A percentile compares a stretch with the other conserved stretches of the same genome.
phyloP scores from a whole-genome alignment of 2,329 filamentous ascomycete species.

The Trichoderma aggressivum region DNA sequence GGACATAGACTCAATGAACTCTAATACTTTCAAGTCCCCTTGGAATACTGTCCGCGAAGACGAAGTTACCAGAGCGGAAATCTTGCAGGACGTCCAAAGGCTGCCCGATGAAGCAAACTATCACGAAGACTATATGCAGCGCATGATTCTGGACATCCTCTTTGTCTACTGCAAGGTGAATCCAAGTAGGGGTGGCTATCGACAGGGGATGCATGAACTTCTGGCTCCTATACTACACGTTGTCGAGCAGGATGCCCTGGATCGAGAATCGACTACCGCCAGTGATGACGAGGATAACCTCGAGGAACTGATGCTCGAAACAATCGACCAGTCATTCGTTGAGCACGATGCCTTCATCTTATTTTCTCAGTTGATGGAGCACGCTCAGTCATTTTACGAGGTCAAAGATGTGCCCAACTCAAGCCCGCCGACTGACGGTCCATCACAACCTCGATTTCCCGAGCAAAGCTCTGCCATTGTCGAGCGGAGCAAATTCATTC shows the following conservation, averaged over 20 bases:
- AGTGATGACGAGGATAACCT: conserved; percentile 38
- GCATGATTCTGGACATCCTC: conserved; percentile 79
- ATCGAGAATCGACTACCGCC: conserved; percentile 39
- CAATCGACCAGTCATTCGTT: conserved; percentile 69
- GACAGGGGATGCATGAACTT: conserved; percentile 98
- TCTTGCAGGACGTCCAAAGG: conserved; percentile 88
- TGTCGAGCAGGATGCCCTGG: conserved; percentile 75
- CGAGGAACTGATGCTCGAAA: conserved; percentile 53
- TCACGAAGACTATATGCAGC: conserved; percentile 72
- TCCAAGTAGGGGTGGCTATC: conserved; percentile 78
- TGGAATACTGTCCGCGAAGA: conserved; percentile 87
- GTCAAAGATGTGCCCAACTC: conserved; percentile 37
- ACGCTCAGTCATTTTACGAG: conserved; percentile 83
- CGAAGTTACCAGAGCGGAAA: conserved; percentile 80
- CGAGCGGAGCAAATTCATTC: conserved; percentile 79
- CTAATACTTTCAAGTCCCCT: conserved; percentile 60
- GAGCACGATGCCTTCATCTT: conserved; percentile 90
- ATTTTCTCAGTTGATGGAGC: conserved; percentile 85
- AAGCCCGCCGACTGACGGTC: conserved; percentile 18
- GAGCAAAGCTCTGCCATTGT: conserved; percentile 62
- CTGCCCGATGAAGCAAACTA: conserved; percentile 93
- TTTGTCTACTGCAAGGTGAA: conserved; percentile 96
- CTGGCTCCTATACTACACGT: conserved; percentile 86
- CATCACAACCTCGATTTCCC: conserved; percentile 24
- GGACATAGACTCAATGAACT: conserved; percentile 18